phyloP scores from a whole-genome alignment of 805 yeast genomes.

The Yarrowia porcina region DNA sequence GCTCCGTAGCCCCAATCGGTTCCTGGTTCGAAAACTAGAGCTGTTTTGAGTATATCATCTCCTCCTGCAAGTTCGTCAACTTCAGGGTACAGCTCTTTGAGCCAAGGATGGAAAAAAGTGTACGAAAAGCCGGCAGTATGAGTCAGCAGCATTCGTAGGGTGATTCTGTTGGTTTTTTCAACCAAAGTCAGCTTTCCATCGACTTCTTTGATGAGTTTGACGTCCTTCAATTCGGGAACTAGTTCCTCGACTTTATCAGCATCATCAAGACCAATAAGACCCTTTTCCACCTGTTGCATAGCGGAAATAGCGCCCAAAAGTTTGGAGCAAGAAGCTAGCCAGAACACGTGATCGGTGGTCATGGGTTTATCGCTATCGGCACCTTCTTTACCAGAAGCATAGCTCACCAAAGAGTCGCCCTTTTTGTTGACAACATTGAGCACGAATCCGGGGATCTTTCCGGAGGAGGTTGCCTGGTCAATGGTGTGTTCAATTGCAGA shows the following conservation, averaged over 20 bases:
- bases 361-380: slow-evolving; percentile 21
- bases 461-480: not conserved
- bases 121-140: slow-evolving; percentile 45
- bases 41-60: slow-evolving; percentile 31
- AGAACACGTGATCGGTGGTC: slow-evolving; percentile 35
- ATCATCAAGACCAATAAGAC: slow-evolving; percentile 37
- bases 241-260: slow-evolving; percentile 37
- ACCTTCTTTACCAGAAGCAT: slow-evolving; percentile 28
- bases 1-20: slow-evolving; percentile 41
- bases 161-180: slow-evolving; percentile 37
- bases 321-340: slow-evolving; percentile 41
- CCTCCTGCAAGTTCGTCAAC: slow-evolving; percentile 28
- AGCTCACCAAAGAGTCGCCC: slow-evolving; percentile 23
- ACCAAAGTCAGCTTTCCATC: slow-evolving; percentile 32
- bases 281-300: slow-evolving; percentile 40
- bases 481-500: not conserved
- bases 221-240: slow-evolving; percentile 37
- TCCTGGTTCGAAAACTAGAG: slow-evolving; percentile 42
- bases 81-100: slow-evolving; percentile 26
- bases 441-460: slow-evolving; percentile 22
- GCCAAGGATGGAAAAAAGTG: slow-evolving; percentile 35
- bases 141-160: slow-evolving; percentile 40
- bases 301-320: slow-evolving; percentile 36
- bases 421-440: slow-evolving; percentile 20
- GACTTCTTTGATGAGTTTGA: slow-evolving; percentile 27